Conservation (phyloP, 164 flowering plant genomes). For the Berberis vulgaris region DNA sequence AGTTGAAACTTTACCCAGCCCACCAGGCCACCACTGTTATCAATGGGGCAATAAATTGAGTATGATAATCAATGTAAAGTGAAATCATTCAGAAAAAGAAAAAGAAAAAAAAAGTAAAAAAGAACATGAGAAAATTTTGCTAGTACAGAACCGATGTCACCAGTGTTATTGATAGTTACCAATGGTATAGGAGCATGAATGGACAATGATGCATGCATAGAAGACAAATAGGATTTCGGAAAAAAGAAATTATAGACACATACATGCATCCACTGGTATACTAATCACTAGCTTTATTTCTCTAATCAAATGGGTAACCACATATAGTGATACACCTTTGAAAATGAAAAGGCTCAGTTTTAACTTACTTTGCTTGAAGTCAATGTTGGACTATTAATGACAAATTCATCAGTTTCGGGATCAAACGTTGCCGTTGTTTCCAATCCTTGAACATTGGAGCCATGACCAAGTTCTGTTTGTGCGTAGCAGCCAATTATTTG, state of each 20-base stretch:
- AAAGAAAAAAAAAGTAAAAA: neutral
- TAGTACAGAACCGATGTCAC: too few species aligned
- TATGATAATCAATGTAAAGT: neutral
- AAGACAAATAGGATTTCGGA: too few species aligned
- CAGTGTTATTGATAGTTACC: too few species aligned
- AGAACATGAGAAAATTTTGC: too few species aligned
- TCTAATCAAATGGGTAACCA: too few species aligned
- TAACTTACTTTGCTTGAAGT: slow-evolving; percentile 88
- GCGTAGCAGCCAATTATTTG: slow-evolving; percentile 99
- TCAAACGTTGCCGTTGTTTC: slow-evolving; percentile 98
- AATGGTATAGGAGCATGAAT: too few species aligned
- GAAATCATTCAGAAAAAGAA: neutral
- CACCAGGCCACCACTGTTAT: slow-evolving; percentile 99
- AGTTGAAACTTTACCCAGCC: slow-evolving; percentile 87
- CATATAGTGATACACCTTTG: too few species aligned
- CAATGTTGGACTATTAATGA: slow-evolving; percentile 84
- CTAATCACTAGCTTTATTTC: too few species aligned
- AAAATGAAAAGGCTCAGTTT: neutral
- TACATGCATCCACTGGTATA: too few species aligned
- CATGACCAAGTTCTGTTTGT: slow-evolving; percentile 99
- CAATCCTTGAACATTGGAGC: slow-evolving; percentile 98
- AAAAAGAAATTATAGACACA: too few species aligned
- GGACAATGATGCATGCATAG: too few species aligned
- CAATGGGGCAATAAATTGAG: neutral
- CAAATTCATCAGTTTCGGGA: slow-evolving; percentile 74